Conservation (phyloP, 2,329 filamentous ascomycete genomes). For the Colletotrichum incanum region DNA sequence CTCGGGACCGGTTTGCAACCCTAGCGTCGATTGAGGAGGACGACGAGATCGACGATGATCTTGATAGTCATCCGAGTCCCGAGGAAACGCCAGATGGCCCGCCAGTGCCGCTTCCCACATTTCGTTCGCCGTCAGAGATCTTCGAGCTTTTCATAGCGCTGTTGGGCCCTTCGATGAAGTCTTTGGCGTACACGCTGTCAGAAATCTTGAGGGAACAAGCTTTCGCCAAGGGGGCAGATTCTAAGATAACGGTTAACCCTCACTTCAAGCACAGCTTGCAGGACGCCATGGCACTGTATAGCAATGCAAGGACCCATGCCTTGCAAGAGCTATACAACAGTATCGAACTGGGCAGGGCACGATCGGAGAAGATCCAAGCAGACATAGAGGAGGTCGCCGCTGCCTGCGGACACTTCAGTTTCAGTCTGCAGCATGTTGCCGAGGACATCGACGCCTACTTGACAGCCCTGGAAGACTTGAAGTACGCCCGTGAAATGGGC, state of each 20-base stretch:
- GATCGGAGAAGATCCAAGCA: constrained; percentile 83
- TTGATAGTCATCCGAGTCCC: constrained; percentile 59
- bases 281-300: constrained; percentile 86
- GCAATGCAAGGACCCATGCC: constrained; percentile 81
- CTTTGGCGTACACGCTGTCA: constrained; percentile 90
- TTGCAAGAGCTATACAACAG: constrained; percentile 85
- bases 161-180: constrained; percentile 95
- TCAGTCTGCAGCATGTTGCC: constrained; percentile 90
- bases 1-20: constrained; percentile 60
- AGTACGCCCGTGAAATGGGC: constrained; percentile 76
- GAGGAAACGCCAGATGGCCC: constrained; percentile 50
- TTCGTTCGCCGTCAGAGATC: constrained; percentile 82
- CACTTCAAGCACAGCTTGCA: constrained; percentile 85
- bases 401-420: constrained; percentile 97
- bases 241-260: constrained; percentile 81
- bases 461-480: constrained; percentile 87
- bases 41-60: constrained; percentile 59
- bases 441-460: constrained; percentile 90
- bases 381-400: constrained; percentile 98
- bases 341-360: constrained; percentile 79
- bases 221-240: constrained; percentile 79
- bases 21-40: constrained; percentile 77
- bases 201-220: constrained; percentile 91
- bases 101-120: constrained; percentile 52
- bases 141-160: constrained; percentile 92